Evolutionary conservation across 495 filamentous ascomycete species (phyloP).

Genomic region (Pseudoneurospora amorphoporcata): DNA sequence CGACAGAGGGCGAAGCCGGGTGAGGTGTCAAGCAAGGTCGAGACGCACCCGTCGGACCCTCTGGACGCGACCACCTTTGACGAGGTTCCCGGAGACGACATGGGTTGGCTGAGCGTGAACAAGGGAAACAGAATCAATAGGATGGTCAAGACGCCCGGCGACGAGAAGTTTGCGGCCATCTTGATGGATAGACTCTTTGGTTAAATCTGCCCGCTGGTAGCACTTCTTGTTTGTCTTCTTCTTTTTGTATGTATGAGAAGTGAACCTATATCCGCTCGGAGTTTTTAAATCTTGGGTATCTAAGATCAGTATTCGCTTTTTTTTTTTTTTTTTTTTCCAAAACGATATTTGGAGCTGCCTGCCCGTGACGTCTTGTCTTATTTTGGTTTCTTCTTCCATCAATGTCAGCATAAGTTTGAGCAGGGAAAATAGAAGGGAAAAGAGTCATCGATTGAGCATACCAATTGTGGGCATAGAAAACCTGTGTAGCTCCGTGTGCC

Average conservation of each 20-base stretch:
- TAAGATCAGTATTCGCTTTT: not conserved
- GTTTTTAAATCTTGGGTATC: not conserved
- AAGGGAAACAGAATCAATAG: constrained; percentile 71
- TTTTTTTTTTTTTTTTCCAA: not conserved
- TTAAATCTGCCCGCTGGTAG: constrained; percentile 4
- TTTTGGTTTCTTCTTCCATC: not conserved
- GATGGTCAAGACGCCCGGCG: constrained; percentile 50
- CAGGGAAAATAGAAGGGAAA: not conserved
- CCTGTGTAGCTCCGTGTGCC: not conserved
- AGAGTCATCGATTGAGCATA: constrained; percentile 5
- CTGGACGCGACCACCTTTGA: constrained; percentile 24
- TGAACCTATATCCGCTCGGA: constrained; percentile 16
- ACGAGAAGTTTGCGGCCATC: constrained; percentile 38
- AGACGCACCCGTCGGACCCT: constrained; percentile 23
- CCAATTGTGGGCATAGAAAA: constrained; percentile 2
- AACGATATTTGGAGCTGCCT: not conserved
- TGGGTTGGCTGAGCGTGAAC: constrained; percentile 57
- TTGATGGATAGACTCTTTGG: constrained; percentile 41
- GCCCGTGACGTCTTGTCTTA: not conserved
- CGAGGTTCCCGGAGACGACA: constrained; percentile 46
- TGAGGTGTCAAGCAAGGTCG: constrained; percentile 38
- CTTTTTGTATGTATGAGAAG: constrained; percentile 10
- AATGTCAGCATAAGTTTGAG: constrained; percentile 10
- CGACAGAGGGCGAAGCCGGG: constrained; percentile 49
- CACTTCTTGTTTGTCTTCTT: not conserved